These are phyloP conservation scores for Cyberlindnera petersonii DNA, from an alignment of 805 yeast species.

Conservation along the genomic window DNA sequence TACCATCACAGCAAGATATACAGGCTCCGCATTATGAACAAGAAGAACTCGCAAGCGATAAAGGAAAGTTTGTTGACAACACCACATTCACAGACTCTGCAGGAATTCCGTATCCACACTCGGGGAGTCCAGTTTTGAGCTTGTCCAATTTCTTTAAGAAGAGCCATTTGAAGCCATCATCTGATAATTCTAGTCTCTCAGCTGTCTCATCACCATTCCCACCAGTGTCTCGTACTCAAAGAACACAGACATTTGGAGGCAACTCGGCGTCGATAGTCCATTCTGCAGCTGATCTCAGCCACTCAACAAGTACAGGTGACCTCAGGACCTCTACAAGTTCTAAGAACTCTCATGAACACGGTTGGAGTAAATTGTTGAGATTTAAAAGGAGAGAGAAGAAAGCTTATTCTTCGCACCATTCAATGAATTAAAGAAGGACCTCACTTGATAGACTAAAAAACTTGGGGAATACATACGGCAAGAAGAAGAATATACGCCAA, in stretches of 20 bases:
- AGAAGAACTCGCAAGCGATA: too few relatives aligned
- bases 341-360: conserved; percentile 1
- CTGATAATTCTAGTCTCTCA: conserved; percentile 1
- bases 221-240: not conserved
- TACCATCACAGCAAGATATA: too few relatives aligned
- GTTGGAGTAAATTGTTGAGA: conserved; percentile 9
- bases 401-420: not conserved
- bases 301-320: conserved; percentile 1
- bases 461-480: too few relatives aligned
- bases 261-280: not conserved
- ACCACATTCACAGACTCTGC: not conserved
- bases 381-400: conserved; percentile 12
- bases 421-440: not conserved
- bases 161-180: conserved; percentile 4
- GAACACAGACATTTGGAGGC: conserved; percentile 10
- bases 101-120: too few relatives aligned
- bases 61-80: conserved; percentile 3
- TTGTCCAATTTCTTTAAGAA: conserved; percentile 9
- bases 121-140: conserved; percentile 10
- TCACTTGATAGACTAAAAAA: too few relatives aligned
- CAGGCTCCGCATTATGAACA: too few relatives aligned
- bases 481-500: too few relatives aligned
- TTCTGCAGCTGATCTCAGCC: conserved; percentile 1
- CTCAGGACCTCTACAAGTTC: not conserved
- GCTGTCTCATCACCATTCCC: not conserved